These are phyloP conservation scores for Glonium stellatum DNA, from an alignment of 495 filamentous ascomycete species.

Conservation along the genomic window DNA sequence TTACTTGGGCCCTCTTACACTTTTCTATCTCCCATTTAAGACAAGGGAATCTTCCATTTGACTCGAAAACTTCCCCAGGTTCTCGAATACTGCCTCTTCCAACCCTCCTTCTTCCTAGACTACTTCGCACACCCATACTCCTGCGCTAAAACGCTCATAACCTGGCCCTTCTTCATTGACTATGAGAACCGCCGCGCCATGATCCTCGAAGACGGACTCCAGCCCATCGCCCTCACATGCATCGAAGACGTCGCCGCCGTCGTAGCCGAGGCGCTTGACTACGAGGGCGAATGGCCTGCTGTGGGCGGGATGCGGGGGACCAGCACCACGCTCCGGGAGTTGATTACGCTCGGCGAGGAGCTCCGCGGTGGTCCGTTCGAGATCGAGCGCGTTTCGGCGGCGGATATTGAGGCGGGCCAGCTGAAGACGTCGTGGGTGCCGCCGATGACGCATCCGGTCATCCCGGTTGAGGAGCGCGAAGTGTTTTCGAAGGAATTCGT, in stretches of 20 bases:
- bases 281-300: conserved; percentile 10
- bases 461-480: conserved; percentile 11
- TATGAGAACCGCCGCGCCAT: conserved; percentile 14
- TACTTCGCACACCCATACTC: conserved; percentile 26
- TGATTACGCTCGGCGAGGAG: conserved; percentile 12
- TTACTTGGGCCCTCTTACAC: no score
- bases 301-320: conserved; percentile 17
- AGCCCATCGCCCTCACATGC: conserved; percentile 19
- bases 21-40: no score
- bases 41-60: no score
- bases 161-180: conserved; percentile 22
- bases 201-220: conserved; percentile 11
- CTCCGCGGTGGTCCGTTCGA: conserved; percentile 13
- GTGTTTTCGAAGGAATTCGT: conserved; percentile 10
- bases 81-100: conserved; percentile 23
- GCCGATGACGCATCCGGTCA: conserved; percentile 15
- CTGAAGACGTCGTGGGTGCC: conserved; percentile 20
- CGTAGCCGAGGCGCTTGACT: conserved; percentile 11
- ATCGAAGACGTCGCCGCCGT: conserved; percentile 12
- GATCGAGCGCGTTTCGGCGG: conserved; percentile 7
- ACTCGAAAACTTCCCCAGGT: neutral
- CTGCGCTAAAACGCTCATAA: neutral
- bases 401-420: conserved; percentile 11
- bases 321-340: conserved; percentile 5
- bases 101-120: conserved; percentile 22